Base-by-base conservation (phyloP, 176 grass and related monocot genomes). In the Phragmites australis region DNA sequence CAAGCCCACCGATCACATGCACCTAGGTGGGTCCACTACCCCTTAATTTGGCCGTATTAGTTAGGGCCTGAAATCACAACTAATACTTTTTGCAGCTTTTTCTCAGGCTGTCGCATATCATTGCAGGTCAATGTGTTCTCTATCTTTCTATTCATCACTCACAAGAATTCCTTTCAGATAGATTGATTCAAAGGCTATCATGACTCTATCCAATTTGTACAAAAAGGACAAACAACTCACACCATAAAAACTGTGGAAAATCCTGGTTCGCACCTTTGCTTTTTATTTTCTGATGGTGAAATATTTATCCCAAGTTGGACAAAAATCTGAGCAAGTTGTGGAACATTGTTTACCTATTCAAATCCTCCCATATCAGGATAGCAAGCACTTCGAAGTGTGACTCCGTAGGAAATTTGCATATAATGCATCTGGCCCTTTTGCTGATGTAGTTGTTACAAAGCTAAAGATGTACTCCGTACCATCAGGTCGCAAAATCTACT, bases 401-500 rank as follows among this genome's bases (percentile, higher is more conserved):
- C 75, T 59, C 74, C 59, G 42, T 86, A 49, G 50, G 69, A 57
- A 69, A 75, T 81, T 74, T n/a, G n/a, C 45, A 54, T 47, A 47
- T 30, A 44, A 0, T 16, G 40, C 62, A 41, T 83, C 40, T 53
- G 75, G 26, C 70, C 7, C 64, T 85, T 85, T 63, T 53, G 23
- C 9, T 68, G 62, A 77, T 58, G 50, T 68, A 9, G 54, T 30
- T 76, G 40, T 14, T 45, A 45, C 47, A 61, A 76, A 47, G 74
- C 23, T 2, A 8, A 22, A 9, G 59, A 52, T 18, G 44, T 32
- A 52, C 17, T 41, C 29, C 17, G 5, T 70, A 84, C 25, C 16
- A 25, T 41, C 66, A 50, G n/a, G 62, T 78, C 29, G 41, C 45
- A 68, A 51, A 68, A 76, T 57, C 26, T 62, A 71, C 32, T 43